These are phyloP conservation scores for Knoxdaviesia proteae DNA, from an alignment of 2,329 filamentous ascomycete species.

Conservation along the genomic window DNA sequence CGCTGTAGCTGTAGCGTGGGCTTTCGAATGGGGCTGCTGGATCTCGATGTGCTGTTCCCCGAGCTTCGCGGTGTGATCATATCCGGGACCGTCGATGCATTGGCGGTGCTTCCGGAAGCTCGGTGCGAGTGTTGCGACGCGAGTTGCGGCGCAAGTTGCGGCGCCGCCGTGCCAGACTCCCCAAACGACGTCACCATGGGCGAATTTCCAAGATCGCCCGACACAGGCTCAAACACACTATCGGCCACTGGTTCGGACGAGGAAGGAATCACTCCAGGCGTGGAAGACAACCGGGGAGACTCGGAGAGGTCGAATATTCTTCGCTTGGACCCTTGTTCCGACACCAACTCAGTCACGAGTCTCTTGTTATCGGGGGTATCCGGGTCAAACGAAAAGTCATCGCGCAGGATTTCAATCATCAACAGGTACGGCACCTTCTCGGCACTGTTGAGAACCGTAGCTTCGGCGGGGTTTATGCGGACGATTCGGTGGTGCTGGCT, in stretches of 20 bases:
- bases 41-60: slow-evolving; percentile 44
- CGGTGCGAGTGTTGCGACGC: slow-evolving; percentile 22
- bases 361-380: slow-evolving; percentile 51
- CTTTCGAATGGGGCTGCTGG: slow-evolving; percentile 38
- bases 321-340: slow-evolving; percentile 33
- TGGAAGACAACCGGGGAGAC: slow-evolving; percentile 25
- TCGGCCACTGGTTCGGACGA: slow-evolving; percentile 28
- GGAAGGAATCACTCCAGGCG: neutral
- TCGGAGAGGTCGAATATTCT: slow-evolving; percentile 52
- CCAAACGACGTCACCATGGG: slow-evolving; percentile 41
- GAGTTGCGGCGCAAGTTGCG: slow-evolving; percentile 11
- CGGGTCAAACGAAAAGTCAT: slow-evolving; percentile 69
- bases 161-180: slow-evolving; percentile 3
- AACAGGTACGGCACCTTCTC: slow-evolving; percentile 71
- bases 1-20: slow-evolving; percentile 15
- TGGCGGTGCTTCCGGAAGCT: slow-evolving; percentile 39
- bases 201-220: slow-evolving; percentile 57
- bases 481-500: slow-evolving; percentile 70
- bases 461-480: slow-evolving; percentile 62
- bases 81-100: slow-evolving; percentile 37
- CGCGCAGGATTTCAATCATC: slow-evolving; percentile 64
- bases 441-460: slow-evolving; percentile 69
- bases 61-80: slow-evolving; percentile 48
- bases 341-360: slow-evolving; percentile 35
- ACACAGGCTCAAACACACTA: slow-evolving; percentile 68